A percentile compares a stretch with the other conserved stretches of the same genome.
Evolutionary conservation across 192 early-diverging fungal species (phyloP).

Genomic region (Backusella parvicylindrica): DNA sequence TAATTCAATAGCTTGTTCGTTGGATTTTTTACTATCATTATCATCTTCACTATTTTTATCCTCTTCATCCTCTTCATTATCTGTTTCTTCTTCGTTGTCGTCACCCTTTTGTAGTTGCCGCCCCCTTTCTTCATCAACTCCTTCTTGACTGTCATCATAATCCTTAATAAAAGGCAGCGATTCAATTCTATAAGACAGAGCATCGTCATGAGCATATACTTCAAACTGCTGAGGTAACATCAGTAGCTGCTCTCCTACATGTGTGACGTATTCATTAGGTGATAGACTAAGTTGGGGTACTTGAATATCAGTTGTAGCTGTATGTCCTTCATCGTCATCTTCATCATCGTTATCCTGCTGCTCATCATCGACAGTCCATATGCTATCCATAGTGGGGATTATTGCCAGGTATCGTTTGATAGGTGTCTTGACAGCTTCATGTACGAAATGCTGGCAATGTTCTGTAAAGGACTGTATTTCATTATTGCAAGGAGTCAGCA

Average conservation of each 20-base stretch:
- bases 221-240: conserved; percentile 70
- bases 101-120: neutral
- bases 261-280: conserved; percentile 65
- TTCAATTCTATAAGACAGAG: conserved; percentile 42
- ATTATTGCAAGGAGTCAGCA: neutral
- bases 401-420: conserved; percentile 5
- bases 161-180: conserved; percentile 34
- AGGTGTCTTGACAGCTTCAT: conserved; percentile 15
- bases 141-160: conserved; percentile 8
- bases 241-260: conserved; percentile 63
- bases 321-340: conserved; percentile 2
- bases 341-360: conserved; percentile 3
- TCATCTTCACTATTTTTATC: conserved; percentile 25
- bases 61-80: conserved; percentile 23
- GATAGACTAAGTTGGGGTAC: conserved; percentile 52
- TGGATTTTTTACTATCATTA: conserved; percentile 42
- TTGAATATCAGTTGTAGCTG: neutral
- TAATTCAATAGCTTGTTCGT: conserved; percentile 32
- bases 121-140: conserved; percentile 12
- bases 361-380: conserved; percentile 2
- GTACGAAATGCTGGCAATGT: conserved; percentile 16
- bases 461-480: neutral
- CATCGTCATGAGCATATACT: conserved; percentile 52
- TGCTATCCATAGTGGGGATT: neutral
- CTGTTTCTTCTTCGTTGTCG: conserved; percentile 16